Percentiles rank a stretch among this genome's conserved stretches.
Conservation (phyloP, 78 protist species). For the Protostelium mycophagum region DNA sequence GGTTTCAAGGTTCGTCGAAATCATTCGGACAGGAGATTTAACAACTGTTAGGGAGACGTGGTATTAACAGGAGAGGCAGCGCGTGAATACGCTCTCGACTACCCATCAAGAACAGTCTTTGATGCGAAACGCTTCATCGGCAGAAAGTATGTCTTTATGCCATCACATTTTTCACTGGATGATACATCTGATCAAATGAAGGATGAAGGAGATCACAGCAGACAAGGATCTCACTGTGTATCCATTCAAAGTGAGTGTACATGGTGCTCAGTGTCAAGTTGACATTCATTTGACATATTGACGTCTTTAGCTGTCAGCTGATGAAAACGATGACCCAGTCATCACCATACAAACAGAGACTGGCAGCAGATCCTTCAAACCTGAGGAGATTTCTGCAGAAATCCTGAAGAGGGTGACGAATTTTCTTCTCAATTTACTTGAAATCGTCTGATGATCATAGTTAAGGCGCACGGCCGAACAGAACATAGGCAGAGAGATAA, state of each 20-base stretch:
- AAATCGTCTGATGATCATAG: not conserved
- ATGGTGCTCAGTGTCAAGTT: too few relatives aligned
- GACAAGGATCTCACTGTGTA: not conserved
- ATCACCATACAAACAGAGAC: not conserved
- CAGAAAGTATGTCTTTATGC: constrained; percentile 62
- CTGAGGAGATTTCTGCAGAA: not conserved
- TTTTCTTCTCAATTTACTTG: too few relatives aligned
- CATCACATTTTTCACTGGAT: not conserved
- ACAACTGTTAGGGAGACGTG: not conserved
- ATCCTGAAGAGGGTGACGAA: not conserved
- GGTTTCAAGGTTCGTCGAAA: too few relatives aligned
- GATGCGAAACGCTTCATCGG: constrained; percentile 94
- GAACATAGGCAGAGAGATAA: not conserved
- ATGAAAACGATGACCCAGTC: not conserved
- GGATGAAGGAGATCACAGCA: not conserved
- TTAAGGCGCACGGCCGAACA: not conserved
- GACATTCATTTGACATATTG: not conserved
- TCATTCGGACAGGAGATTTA: not conserved
- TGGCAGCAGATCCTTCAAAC: not conserved
- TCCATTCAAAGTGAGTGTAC: not conserved
- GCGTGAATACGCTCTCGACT: not conserved
- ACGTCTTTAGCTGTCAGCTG: not conserved
- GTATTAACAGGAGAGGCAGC: not conserved
- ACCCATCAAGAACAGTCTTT: constrained; percentile 66
- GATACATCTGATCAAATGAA: not conserved